Base-by-base conservation (phyloP, 129 eudicot species). In the Apium graveolens region DNA sequence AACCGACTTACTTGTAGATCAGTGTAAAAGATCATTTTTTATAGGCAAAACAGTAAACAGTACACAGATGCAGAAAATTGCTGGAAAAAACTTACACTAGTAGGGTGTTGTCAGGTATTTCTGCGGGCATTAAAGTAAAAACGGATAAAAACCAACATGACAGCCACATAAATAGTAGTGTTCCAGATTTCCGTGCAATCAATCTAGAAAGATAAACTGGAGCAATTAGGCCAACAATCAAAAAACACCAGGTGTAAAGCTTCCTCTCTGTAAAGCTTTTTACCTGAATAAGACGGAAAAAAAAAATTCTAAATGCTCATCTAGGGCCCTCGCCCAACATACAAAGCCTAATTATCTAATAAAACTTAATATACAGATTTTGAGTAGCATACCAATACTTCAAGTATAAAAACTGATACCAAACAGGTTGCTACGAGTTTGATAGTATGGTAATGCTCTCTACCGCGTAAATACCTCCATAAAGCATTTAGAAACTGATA, bases 41-140 rank as follows among this genome's bases (percentile, higher is more conserved):
- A 75, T 17, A n/a, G 38, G 76, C 34, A 76, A 76, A 68, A 68
- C 68, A 43, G 77, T 32, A 27, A 51, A 74, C 20, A 49, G 48
- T 31, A 78, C 66, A 72, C 10, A 14, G 31, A 37, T 69, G 70
- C 41, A 76, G 75, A n/a, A 39, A 68, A 10, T 16, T 21, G 70
- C 10, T 70, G 9, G 78, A 62, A 44, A 55, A 6, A 49, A 86
- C 98, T 92, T 92, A 96, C 99, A 96, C 99, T 35, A 96, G 82
- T 39, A 79, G 70, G n/a, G 97, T 96, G 82, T 96, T 90, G 74
- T 96, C 99, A 63, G 99, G 99, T 81, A 96, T 96, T 85, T 96
- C 96, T 37, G 97, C 97, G 78, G 99, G 99, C 99, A 92, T 96
- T 87, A 96, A 86, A 73, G 99, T 96, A 80, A 96, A 96, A 62